Percentiles rank a stretch among this genome's conserved stretches.
phyloP scores from a whole-genome alignment of 2,329 filamentous ascomycete genomes.

The Grosmannia serpens region DNA sequence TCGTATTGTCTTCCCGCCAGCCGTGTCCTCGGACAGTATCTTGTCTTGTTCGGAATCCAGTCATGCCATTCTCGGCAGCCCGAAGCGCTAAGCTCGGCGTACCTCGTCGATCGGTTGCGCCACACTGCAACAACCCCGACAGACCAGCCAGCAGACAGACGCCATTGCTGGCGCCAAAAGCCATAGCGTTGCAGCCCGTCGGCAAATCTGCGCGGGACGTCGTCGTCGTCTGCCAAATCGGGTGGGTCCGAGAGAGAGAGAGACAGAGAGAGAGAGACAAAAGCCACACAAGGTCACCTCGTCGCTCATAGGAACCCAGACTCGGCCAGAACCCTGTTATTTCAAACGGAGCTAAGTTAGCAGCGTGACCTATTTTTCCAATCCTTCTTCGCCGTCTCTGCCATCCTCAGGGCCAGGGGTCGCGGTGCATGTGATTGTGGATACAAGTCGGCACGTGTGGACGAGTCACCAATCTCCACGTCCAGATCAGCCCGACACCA shows the following conservation, averaged over 20 bases:
- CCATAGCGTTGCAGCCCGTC: not conserved
- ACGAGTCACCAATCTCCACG: not conserved
- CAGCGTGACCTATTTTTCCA: not conserved
- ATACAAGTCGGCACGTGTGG: not conserved
- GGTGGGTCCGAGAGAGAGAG: not conserved
- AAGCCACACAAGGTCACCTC: not conserved
- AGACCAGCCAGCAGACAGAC: not conserved
- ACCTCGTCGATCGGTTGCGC: not conserved
- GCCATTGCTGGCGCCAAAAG: not conserved
- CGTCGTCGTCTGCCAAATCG: not conserved
- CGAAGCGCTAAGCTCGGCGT: not conserved
- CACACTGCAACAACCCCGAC: not conserved
- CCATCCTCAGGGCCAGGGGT: not conserved
- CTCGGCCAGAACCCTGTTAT: slow-evolving; percentile 20
- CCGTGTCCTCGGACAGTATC: not conserved
- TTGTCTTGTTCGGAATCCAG: not conserved
- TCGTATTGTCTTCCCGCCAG: not conserved
- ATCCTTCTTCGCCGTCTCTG: not conserved
- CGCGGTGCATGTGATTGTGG: slow-evolving; percentile 1
- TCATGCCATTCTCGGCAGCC: not conserved
- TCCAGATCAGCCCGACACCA: not conserved
- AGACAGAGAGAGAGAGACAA: not conserved
- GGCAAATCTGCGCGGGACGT: not conserved
- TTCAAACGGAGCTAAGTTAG: not conserved
- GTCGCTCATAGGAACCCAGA: slow-evolving; percentile 21